A percentile compares a stretch with the other conserved stretches of the same genome.
phyloP scores from a whole-genome alignment of 345 rosid species.

The Populus simonii region DNA sequence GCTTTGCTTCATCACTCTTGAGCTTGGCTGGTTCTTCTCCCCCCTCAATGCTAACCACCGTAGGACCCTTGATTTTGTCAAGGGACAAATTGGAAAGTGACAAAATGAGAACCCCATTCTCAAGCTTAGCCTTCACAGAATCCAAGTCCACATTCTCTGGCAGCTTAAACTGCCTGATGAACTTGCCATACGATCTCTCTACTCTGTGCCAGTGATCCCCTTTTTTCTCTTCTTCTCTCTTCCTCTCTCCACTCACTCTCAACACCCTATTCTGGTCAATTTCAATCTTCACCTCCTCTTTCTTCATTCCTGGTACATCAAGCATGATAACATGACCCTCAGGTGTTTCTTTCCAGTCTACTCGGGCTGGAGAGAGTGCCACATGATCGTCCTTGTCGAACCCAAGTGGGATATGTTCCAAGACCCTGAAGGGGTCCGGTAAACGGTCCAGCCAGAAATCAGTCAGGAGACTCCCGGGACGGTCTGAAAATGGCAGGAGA shows the following conservation, averaged over 20 bases:
- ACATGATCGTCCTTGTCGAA: constrained; percentile 43
- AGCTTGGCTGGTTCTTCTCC: constrained; percentile 37
- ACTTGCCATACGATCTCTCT: constrained; percentile 73
- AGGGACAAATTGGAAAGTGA: constrained; percentile 51
- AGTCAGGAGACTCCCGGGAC: constrained; percentile 36
- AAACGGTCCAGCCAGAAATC: constrained; percentile 48
- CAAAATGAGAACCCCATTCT: constrained; percentile 67
- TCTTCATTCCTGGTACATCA: constrained; percentile 73
- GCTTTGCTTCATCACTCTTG: constrained; percentile 37
- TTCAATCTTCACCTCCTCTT: constrained; percentile 77
- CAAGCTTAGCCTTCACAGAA: constrained; percentile 58
- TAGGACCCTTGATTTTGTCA: constrained; percentile 61
- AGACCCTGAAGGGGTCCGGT: constrained; percentile 55
- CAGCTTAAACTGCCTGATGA: constrained; percentile 75
- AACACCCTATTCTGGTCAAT: constrained; percentile 59
- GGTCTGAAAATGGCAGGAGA: constrained; percentile 43
- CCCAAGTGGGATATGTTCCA: constrained; percentile 63
- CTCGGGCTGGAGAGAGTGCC: constrained; percentile 50
- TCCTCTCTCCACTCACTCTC: constrained; percentile 78
- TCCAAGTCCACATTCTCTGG: constrained; percentile 77
- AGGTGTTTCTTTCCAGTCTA: constrained; percentile 87
- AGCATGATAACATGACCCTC: constrained; percentile 59
- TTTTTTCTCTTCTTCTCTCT: constrained; percentile 56
- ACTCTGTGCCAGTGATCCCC: constrained; percentile 80
- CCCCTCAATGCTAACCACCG: constrained; percentile 46